phyloP scores from a whole-genome alignment of 768 basidiomycete genomes.

The Termitomyces sp. region DNA sequence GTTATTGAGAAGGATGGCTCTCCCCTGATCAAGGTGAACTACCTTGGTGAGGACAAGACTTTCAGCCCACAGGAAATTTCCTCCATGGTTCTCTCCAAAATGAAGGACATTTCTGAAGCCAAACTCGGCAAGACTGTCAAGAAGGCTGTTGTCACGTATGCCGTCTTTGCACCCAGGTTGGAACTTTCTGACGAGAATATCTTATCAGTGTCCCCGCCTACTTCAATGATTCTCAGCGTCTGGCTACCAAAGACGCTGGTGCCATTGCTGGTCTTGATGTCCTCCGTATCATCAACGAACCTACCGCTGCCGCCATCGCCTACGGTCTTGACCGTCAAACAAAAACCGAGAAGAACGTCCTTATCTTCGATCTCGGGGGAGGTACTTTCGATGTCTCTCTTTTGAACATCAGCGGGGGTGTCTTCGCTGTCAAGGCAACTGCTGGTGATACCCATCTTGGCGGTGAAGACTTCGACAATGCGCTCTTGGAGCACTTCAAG shows the following conservation, averaged over 20 bases:
- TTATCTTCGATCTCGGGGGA: conserved; percentile 99
- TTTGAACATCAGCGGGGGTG: conserved; percentile 95
- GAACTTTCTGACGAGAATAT: conserved; percentile 4
- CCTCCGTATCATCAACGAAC: conserved; percentile 99
- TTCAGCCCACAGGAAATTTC: conserved; percentile 99
- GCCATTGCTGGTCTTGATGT: conserved; percentile 97
- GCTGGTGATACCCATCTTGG: conserved; percentile 99
- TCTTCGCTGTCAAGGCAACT: conserved; percentile 99
- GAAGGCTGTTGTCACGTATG: conserved; percentile 98
- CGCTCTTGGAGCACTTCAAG: conserved; percentile 98
- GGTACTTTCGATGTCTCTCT: conserved; percentile 99
- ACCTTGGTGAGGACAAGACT: conserved; percentile 91
- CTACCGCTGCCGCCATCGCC: conserved; percentile 98
- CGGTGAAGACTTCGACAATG: conserved; percentile 99
- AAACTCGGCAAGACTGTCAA: conserved; percentile 98
- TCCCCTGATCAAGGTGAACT: conserved; percentile 93
- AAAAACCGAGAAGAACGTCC: conserved; percentile 94
- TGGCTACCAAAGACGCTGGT: conserved; percentile 99
- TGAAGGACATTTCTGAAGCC: conserved; percentile 99
- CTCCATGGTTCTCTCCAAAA: conserved; percentile 99
- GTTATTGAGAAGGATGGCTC: conserved; percentile 97
- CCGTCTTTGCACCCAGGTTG: conserved; percentile 16
- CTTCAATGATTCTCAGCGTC: conserved; percentile 99
- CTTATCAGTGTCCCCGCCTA: conserved; percentile 85
- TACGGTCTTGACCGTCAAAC: conserved; percentile 97